A percentile compares a stretch with the other conserved stretches of the same genome.
These are phyloP conservation scores for Trichomonas vaginalis DNA, from an alignment of 208 protist genomes.

Conservation along the genomic window DNA sequence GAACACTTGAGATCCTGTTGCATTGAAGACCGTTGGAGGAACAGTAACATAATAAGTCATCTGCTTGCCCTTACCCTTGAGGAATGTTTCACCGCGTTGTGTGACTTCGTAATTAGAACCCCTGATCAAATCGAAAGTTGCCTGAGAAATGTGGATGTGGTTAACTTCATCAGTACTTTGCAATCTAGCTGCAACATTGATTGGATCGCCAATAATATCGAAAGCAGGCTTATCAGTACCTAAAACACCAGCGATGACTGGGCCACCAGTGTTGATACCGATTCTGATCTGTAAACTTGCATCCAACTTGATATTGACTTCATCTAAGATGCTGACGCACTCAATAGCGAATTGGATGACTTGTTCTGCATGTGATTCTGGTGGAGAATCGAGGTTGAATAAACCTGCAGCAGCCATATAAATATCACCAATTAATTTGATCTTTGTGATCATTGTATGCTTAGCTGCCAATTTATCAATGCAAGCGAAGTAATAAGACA, in stretches of 20 bases:
- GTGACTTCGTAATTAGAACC: background rate
- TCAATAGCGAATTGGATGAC: background rate
- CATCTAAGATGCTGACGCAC: background rate
- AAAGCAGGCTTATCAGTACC: background rate
- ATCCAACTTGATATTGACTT: background rate
- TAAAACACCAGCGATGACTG: background rate
- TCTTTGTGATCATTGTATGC: background rate
- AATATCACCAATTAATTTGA: too few relatives aligned
- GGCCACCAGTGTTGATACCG: background rate
- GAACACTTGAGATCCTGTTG: too few relatives aligned
- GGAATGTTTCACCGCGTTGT: background rate
- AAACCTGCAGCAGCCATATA: background rate
- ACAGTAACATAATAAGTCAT: background rate
- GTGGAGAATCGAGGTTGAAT: background rate
- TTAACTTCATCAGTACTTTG: background rate
- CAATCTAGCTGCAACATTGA: background rate
- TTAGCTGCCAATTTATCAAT: background rate
- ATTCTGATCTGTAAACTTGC: background rate
- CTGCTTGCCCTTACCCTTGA: background rate
- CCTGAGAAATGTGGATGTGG: background rate
- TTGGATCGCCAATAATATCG: conserved; percentile 15
- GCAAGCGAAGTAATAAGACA: background rate
- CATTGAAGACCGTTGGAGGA: too few relatives aligned
- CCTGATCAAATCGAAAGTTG: background rate
- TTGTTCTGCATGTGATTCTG: background rate